phyloP scores from a whole-genome alignment of 2,329 filamentous ascomycete species.

The Cladosporium sp. region DNA sequence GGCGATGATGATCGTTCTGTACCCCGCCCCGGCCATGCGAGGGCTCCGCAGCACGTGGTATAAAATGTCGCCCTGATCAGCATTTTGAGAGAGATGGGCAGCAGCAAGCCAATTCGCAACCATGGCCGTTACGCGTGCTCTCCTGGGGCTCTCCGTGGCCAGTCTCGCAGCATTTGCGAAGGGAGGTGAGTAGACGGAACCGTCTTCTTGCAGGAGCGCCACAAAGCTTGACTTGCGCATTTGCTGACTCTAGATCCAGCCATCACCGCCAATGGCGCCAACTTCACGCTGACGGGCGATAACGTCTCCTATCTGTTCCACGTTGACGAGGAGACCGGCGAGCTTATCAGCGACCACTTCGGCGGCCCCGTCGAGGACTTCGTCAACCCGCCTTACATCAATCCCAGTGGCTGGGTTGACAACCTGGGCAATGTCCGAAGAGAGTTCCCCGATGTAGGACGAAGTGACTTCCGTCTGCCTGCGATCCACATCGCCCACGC shows the following conservation, averaged over 20 bases:
- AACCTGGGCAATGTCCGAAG: conserved; percentile 47
- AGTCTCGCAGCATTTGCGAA: conserved; percentile 2
- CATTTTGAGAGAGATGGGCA: not conserved
- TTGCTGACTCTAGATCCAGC: conserved; percentile 30
- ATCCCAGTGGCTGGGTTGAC: conserved; percentile 49
- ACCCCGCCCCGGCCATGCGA: conserved; percentile 4
- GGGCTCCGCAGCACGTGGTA: not conserved
- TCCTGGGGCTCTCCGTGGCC: conserved; percentile 7
- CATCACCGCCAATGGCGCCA: conserved; percentile 48
- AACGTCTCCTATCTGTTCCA: conserved; percentile 59
- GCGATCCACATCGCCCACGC: conserved; percentile 56
- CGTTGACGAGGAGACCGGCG: conserved; percentile 50
- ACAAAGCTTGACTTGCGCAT: conserved; percentile 6
- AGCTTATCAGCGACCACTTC: conserved; percentile 57
- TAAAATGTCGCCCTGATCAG: not conserved
- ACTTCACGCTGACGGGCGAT: conserved; percentile 52
- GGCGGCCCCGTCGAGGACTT: conserved; percentile 51
- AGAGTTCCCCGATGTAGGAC: conserved; percentile 59
- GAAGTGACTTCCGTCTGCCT: conserved; percentile 57
- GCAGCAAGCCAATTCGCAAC: not conserved
- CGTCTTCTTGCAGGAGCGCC: not conserved
- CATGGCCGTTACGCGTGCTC: not conserved
- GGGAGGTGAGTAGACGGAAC: not conserved
- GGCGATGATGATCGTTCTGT: not conserved
- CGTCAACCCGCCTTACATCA: conserved; percentile 37